Evolutionary conservation across 2,329 filamentous ascomycete species (phyloP), one percentile per base, ranked within the genome.

Genomic region (Trichoderma sp.): DNA sequence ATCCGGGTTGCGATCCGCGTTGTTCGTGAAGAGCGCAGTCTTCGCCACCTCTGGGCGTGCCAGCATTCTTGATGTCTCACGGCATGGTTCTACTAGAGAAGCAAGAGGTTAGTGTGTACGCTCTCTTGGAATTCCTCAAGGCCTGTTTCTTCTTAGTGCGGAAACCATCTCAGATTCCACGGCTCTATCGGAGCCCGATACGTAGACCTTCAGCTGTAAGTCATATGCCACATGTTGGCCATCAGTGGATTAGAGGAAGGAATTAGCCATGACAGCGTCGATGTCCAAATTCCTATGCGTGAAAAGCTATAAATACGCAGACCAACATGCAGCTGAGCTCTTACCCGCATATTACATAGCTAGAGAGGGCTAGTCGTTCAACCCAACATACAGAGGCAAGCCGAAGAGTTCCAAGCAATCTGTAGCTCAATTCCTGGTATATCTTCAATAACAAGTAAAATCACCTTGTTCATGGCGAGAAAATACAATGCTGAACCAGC

Each of bases 31-130:
- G 76, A 77, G 77, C 75, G 72, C 47, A 66, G 71, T 65, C 58
- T 43, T 63, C 58, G 68, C 32, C 26, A 26, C 32, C 17, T 43
- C 68, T 64, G n/a, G 47, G 59, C 68, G 50, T 70, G 47, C 59
- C 68, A 58, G 34, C 53, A 72, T 72, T 74, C 71, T 74, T 36
- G 9, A 47, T 78, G 77, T 78, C 74, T 78, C 74, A 76, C 72
- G 68, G 67, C 65, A 34, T n/a, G 32, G 13, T 20, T 28, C 43
- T 15, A n/a, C 67, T 30, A 67, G 58, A 23, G 7, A 53, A 39
- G 64, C 13, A 57, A 5, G n/a, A 58, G 32, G 32, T 6, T 58
- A 13, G 63, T n/a, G 23, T 30, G 12, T 17, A 55, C 1, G 6
- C 20, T 17, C 30, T 32, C 15, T 36, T 68, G 32, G 66, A 59